Conservation (phyloP, 768 basidiomycete genomes). For the Phaffia australis region DNA sequence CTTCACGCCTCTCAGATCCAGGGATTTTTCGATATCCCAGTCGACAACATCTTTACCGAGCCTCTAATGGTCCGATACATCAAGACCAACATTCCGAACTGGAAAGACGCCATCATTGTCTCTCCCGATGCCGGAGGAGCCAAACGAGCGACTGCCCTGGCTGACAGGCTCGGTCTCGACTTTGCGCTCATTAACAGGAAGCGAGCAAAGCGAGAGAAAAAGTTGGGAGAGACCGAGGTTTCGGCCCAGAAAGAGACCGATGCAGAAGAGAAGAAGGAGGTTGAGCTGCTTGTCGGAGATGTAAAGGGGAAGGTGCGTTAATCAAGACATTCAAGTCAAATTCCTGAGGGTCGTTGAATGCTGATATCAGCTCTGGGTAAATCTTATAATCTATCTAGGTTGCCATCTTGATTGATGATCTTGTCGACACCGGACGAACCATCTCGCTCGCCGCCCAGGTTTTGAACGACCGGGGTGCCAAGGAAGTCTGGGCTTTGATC, state of each 20-base stretch:
- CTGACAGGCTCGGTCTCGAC: constrained; percentile 88
- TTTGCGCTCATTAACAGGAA: constrained; percentile 99
- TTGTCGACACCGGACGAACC: constrained; percentile 80
- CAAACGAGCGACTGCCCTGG: constrained; percentile 93
- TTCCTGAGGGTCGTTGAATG: neutral
- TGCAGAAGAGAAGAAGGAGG: constrained; percentile 29
- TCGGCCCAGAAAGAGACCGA: constrained; percentile 24
- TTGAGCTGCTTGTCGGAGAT: constrained; percentile 66
- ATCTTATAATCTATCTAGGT: constrained; percentile 47
- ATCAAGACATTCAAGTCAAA: neutral
- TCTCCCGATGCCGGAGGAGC: constrained; percentile 97
- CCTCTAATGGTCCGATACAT: constrained; percentile 92
- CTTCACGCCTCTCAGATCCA: constrained; percentile 98
- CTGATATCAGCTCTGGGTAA: neutral
- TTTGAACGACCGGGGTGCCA: constrained; percentile 76
- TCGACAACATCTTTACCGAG: constrained; percentile 98
- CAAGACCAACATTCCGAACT: constrained; percentile 73
- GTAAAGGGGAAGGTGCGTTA: constrained; percentile 51
- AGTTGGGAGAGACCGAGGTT: neutral
- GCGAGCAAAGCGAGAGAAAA: constrained; percentile 49
- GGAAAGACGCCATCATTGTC: constrained; percentile 78
- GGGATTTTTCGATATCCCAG: constrained; percentile 98
- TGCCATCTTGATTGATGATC: constrained; percentile 94
- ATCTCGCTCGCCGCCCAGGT: constrained; percentile 82
- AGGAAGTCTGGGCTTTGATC: constrained; percentile 78